Conservation (phyloP, 352 stramenopile species). For the Globisporangium nodosum region DNA sequence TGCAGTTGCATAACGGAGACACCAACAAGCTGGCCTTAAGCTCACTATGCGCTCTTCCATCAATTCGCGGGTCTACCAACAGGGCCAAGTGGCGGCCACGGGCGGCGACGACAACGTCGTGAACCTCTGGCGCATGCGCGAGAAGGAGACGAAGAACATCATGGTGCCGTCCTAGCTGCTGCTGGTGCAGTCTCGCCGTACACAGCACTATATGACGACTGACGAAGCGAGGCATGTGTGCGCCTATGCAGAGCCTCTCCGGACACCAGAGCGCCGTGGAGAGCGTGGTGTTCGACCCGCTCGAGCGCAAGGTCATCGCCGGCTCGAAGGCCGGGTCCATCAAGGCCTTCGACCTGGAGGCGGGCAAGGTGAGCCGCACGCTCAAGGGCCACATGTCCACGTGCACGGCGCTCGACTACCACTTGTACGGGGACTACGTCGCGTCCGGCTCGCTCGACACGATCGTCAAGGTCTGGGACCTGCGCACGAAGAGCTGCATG, state of each 20-base stretch:
- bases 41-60: too few relatives aligned
- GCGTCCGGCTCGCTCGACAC: conserved; percentile 77
- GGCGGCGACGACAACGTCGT: conserved; percentile 76
- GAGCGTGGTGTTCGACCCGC: conserved; percentile 77
- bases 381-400: conserved; percentile 84
- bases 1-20: neutral
- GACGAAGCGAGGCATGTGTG: neutral
- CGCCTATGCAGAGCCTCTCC: conserved; percentile 43
- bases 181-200: neutral
- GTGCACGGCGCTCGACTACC: conserved; percentile 75
- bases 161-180: conserved; percentile 34
- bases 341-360: conserved; percentile 80
- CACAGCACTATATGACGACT: neutral
- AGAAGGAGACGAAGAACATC: conserved; percentile 87
- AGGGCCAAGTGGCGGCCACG: conserved; percentile 71
- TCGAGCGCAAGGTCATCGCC: conserved; percentile 69
- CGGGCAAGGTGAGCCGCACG: conserved; percentile 69
- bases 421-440: conserved; percentile 84
- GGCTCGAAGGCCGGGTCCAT: conserved; percentile 79
- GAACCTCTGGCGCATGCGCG: conserved; percentile 82
- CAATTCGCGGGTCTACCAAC: neutral
- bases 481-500: conserved; percentile 83
- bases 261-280: conserved; percentile 74
- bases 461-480: conserved; percentile 84
- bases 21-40: too few relatives aligned